A percentile compares a stretch with the other conserved stretches of the same genome.
Conservation (phyloP, 2,329 filamentous ascomycete genomes). For the Geoglossum cookeanum region DNA sequence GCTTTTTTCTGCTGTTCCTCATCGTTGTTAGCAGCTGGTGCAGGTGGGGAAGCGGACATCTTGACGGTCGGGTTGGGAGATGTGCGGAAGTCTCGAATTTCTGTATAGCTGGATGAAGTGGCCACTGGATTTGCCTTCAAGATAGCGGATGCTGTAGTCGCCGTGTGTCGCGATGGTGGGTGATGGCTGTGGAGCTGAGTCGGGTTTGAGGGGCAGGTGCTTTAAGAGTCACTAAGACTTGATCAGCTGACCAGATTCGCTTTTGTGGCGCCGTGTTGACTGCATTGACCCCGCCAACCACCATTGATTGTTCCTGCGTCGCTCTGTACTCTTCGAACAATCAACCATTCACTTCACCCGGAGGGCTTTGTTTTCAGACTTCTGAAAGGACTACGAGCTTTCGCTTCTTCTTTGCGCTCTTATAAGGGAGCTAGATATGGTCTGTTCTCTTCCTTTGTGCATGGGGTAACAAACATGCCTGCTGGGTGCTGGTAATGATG, state of each 20-base stretch:
- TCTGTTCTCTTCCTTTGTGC: background rate
- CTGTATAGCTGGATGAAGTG: background rate
- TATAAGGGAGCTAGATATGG: background rate
- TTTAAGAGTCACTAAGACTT: too few relatives aligned
- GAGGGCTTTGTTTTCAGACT: background rate
- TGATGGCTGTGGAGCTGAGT: background rate
- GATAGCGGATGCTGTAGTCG: background rate
- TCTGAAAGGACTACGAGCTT: background rate
- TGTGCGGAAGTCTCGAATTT: too few relatives aligned
- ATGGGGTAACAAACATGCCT: background rate
- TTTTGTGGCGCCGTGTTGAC: background rate
- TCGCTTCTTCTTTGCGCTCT: background rate
- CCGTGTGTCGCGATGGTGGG: background rate
- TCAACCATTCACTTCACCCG: background rate
- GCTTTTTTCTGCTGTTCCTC: constrained; percentile 10
- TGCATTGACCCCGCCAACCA: background rate
- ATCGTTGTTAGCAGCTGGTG: background rate
- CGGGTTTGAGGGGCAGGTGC: background rate
- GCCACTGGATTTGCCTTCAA: background rate
- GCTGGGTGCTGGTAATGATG: background rate
- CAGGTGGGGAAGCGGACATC: constrained; percentile 16
- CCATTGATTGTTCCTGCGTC: background rate
- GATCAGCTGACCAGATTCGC: too few relatives aligned
- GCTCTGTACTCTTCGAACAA: background rate
- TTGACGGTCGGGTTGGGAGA: background rate